Evolutionary conservation across 2,329 filamentous ascomycete genomes (phyloP).

Genomic region (Cordyceps tenuipes): DNA sequence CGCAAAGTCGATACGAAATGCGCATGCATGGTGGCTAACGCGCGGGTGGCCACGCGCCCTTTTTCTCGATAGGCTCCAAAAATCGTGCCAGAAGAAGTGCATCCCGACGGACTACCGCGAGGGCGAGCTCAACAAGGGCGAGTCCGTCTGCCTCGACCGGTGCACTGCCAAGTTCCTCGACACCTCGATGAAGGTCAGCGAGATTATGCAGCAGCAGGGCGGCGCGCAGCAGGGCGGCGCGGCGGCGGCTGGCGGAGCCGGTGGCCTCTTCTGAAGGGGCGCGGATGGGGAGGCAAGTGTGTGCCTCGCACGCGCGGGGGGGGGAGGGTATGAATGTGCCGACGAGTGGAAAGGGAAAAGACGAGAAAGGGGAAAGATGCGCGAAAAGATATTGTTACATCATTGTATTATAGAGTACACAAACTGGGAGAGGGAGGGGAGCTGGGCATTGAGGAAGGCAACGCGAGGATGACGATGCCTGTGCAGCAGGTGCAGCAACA

Average conservation of each 20-base stretch:
- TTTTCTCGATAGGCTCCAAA: conserved; percentile 41
- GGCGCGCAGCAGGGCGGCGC: conserved; percentile 48
- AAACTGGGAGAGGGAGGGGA: neutral
- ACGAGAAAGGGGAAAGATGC: neutral
- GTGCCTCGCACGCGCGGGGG: too few species aligned
- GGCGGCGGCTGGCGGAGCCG: conserved; percentile 24
- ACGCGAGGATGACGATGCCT: neutral
- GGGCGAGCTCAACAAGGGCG: conserved; percentile 95
- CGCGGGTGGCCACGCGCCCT: neutral
- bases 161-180: conserved; percentile 99
- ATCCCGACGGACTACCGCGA: conserved; percentile 89
- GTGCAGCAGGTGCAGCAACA: neutral
- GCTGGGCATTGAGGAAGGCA: neutral
- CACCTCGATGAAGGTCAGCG: conserved; percentile 93
- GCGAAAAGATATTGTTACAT: neutral
- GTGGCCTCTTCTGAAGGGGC: conserved; percentile 33
- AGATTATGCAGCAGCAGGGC: conserved; percentile 89
- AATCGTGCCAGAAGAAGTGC: conserved; percentile 90
- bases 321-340: neutral
- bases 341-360: neutral
- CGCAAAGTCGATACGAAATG: neutral
- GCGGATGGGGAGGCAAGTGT: too few species aligned
- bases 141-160: conserved; percentile 94
- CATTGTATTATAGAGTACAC: conserved; percentile 6
- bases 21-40: neutral